Percentiles rank a stretch among this genome's conserved stretches.
Conservation (phyloP, 371 early-diverging fungal genomes). For the Phascolomyces articulosus region DNA sequence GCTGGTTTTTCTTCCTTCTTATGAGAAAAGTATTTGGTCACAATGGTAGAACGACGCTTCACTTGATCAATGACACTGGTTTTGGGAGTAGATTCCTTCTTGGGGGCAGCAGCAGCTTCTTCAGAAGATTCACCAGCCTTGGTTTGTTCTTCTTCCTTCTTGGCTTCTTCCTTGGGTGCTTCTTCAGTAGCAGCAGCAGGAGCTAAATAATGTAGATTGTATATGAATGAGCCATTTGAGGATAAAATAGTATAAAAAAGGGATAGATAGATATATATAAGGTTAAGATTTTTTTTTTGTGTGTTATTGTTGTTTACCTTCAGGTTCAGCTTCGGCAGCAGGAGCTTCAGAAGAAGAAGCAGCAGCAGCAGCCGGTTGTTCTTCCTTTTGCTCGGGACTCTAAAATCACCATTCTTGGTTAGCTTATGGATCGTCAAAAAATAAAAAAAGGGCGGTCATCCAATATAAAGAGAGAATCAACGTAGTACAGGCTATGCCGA, state of each 20-base stretch:
- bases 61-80: constrained; percentile 41
- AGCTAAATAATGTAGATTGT: background rate
- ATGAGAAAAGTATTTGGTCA: constrained; percentile 39
- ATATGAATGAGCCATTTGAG: no score
- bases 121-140: constrained; percentile 10
- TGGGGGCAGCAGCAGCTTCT: constrained; percentile 13
- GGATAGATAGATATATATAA: no score
- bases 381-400: constrained; percentile 7
- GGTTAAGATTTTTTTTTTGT: no score
- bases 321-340: constrained; percentile 5
- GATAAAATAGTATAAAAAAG: no score
- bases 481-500: constrained; percentile 4
- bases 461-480: background rate
- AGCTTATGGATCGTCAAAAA: constrained; percentile 1
- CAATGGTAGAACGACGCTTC: constrained; percentile 37
- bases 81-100: constrained; percentile 7
- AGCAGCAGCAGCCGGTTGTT: constrained; percentile 15
- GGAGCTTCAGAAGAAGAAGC: background rate
- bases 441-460: background rate
- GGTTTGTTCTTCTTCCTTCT: constrained; percentile 9
- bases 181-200: background rate
- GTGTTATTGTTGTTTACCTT: background rate
- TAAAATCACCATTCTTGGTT: background rate
- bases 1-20: constrained; percentile 26
- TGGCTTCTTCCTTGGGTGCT: constrained; percentile 2